Base-by-base conservation (phyloP, 2,329 filamentous ascomycete species). In the Penicillium sp. region DNA sequence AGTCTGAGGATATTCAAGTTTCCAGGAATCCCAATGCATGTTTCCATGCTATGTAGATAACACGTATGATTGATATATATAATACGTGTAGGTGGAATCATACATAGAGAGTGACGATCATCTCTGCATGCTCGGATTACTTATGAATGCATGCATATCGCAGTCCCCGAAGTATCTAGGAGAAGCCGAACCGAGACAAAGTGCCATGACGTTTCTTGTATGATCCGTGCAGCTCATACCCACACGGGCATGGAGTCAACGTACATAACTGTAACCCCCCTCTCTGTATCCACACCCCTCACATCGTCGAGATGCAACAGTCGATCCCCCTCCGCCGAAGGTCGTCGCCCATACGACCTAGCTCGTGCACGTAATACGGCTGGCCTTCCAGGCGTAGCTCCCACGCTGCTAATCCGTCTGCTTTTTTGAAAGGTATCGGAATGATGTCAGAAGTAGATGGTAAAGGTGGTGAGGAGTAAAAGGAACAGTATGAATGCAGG, bases 291-390 rank as follows among this genome's bases (percentile, higher is more conserved):
- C 4, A n/a, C 41, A 24, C 29, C 21, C 50, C 41, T 46, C 43
- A 53, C 50, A 19, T 44, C 43, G 45, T 21, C 16, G 44, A 48
- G 52, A 74, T 66, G 56, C 61, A 63, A 64, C 73, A 74, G 35
- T 70, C 64, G 55, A 74, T 70, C 24, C 71, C 70, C 56, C 66
- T 68, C 61, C 64, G 66, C 43, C 63, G 57, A 59, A 75, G 64
- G 56, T 70, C 68, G 7, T 63, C 61, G 53, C 65, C 66, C 14
- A 75, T 59, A 24, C 57, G 61, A 16, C 59, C 55, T 29, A 73
- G 55, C 62, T 73, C 71, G 48, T 69, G 64, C 16, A 60, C 53
- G 56, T 74, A 75, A 47, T 74, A 74, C 19, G 67, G 65, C 60
- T 74, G 72, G 41, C 64, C 63, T 29, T 71, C 72, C 37, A 75